Evolutionary conservation across 2,329 filamentous ascomycete genomes (phyloP).

Genomic region (Aspergillus bombycis): DNA sequence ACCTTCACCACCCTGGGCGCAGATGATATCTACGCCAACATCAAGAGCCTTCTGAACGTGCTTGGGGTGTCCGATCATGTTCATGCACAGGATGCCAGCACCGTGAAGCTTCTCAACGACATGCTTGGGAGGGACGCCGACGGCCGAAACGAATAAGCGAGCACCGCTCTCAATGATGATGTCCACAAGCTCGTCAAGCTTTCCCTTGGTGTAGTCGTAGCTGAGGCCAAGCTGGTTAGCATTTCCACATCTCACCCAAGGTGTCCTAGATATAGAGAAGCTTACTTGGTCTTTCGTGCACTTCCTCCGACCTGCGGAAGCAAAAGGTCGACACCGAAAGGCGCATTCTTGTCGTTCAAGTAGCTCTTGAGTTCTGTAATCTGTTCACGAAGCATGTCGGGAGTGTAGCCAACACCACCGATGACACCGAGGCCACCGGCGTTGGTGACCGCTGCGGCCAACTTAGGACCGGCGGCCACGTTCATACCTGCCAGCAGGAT

Average conservation of each 20-base stretch:
- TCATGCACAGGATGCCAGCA: slow-evolving; percentile 92
- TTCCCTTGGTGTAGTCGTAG: slow-evolving; percentile 99
- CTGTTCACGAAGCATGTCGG: slow-evolving; percentile 95
- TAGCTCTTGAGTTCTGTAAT: slow-evolving; percentile 82
- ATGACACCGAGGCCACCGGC: slow-evolving; percentile 96
- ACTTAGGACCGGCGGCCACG: slow-evolving; percentile 92
- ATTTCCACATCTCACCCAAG: slow-evolving; percentile 3
- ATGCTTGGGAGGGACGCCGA: slow-evolving; percentile 86
- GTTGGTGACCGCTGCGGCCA: slow-evolving; percentile 95
- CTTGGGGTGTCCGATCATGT: slow-evolving; percentile 99
- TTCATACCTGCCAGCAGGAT: slow-evolving; percentile 98
- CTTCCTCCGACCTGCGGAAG: slow-evolving; percentile 92
- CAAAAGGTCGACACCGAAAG: slow-evolving; percentile 56
- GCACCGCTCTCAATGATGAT: slow-evolving; percentile 92
- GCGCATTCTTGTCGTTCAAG: slow-evolving; percentile 25
- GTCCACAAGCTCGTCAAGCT: slow-evolving; percentile 85
- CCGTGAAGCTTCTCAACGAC: slow-evolving; percentile 90
- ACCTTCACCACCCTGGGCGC: slow-evolving; percentile 96
- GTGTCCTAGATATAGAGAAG: not conserved
- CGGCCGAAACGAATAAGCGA: slow-evolving; percentile 93
- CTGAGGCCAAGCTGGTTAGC: slow-evolving; percentile 51
- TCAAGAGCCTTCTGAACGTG: slow-evolving; percentile 96
- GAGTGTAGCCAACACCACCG: slow-evolving; percentile 87
- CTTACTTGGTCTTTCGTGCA: slow-evolving; percentile 90
- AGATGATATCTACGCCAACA: slow-evolving; percentile 92